phyloP scores from a whole-genome alignment of 352 stramenopile genomes.

The Pythium myriotylum region DNA sequence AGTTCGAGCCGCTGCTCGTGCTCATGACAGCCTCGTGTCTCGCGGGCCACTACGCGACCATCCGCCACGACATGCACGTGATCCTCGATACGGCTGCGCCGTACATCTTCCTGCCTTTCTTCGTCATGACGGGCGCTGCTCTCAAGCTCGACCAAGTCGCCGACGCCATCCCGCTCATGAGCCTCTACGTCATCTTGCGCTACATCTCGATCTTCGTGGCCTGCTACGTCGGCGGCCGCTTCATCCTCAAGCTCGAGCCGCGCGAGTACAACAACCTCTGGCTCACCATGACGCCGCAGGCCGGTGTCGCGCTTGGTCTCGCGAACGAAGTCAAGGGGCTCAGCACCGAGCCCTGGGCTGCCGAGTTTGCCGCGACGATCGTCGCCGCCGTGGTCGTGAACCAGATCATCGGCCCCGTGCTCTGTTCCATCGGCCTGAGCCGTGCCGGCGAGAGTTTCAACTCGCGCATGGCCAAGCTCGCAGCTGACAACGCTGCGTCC shows the following conservation, averaged over 20 bases:
- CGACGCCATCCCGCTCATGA: conserved; percentile 65
- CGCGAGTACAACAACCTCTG: conserved; percentile 76
- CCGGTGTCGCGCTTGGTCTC: conserved; percentile 64
- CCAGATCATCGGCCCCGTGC: conserved; percentile 68
- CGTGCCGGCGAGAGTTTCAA: conserved; percentile 46
- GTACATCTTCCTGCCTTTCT: conserved; percentile 79
- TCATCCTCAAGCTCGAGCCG: conserved; percentile 58
- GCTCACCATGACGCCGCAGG: conserved; percentile 75
- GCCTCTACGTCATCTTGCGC: conserved; percentile 57
- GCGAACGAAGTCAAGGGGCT: conserved; percentile 60
- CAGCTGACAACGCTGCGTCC: conserved; percentile 3
- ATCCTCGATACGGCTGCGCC: conserved; percentile 68
- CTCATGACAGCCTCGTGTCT: conserved; percentile 69
- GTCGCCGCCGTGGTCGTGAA: conserved; percentile 70
- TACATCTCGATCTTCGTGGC: conserved; percentile 65
- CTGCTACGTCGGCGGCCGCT: conserved; percentile 61
- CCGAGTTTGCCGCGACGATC: conserved; percentile 65
- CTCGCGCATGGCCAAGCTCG: conserved; percentile 13
- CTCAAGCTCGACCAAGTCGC: conserved; percentile 69
- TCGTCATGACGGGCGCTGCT: conserved; percentile 75
- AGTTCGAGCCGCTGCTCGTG: conserved; percentile 71
- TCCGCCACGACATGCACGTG: conserved; percentile 80
- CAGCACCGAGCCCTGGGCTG: conserved; percentile 52
- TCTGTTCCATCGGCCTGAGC: conserved; percentile 58
- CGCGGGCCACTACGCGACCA: conserved; percentile 58